phyloP scores from a whole-genome alignment of 2,329 filamentous ascomycete species.

The Ophiocordyceps australis region DNA sequence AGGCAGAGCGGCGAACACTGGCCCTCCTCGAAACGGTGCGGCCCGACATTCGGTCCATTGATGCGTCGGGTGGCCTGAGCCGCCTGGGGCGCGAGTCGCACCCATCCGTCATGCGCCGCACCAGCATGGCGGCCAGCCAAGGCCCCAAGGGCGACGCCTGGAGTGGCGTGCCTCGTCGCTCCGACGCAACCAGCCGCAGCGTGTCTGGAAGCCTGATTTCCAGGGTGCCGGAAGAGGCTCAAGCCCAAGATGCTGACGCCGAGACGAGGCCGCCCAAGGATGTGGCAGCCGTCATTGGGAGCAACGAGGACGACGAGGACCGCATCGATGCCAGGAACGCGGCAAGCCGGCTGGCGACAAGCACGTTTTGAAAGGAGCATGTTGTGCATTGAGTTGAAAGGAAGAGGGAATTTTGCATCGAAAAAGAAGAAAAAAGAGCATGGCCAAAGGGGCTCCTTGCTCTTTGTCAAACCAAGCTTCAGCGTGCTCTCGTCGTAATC shows the following conservation, averaged over 20 bases:
- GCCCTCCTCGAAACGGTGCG: constrained; percentile 87
- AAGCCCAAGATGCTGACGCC: constrained; percentile 21
- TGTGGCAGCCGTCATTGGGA: constrained; percentile 25
- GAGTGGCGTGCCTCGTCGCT: constrained; percentile 78
- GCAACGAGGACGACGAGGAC: constrained; percentile 74
- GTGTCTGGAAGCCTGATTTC: constrained; percentile 55
- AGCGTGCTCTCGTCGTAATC: too few relatives aligned
- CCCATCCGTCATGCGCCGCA: constrained; percentile 52
- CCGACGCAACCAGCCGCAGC: constrained; percentile 61
- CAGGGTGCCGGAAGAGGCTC: constrained; percentile 43
- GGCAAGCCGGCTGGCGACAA: constrained; percentile 80
- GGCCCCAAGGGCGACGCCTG: constrained; percentile 96
- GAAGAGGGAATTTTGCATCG: too few relatives aligned
- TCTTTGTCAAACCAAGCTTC: too few relatives aligned
- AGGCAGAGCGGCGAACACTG: constrained; percentile 80
- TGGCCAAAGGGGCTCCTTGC: too few relatives aligned
- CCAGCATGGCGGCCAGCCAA: constrained; percentile 71
- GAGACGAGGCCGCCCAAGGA: too few relatives aligned
- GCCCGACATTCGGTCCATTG: constrained; percentile 83
- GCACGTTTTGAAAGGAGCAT: constrained; percentile 67
- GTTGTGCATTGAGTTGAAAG: too few relatives aligned
- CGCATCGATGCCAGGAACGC: constrained; percentile 90
- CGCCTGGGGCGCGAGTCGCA: constrained; percentile 79
- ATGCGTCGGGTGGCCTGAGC: constrained; percentile 75
- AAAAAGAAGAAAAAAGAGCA: too few relatives aligned